Percentiles rank a stretch among this genome's conserved stretches.
These are phyloP conservation scores for Mycena belliarum DNA, from an alignment of 768 basidiomycete species.

Conservation along the genomic window DNA sequence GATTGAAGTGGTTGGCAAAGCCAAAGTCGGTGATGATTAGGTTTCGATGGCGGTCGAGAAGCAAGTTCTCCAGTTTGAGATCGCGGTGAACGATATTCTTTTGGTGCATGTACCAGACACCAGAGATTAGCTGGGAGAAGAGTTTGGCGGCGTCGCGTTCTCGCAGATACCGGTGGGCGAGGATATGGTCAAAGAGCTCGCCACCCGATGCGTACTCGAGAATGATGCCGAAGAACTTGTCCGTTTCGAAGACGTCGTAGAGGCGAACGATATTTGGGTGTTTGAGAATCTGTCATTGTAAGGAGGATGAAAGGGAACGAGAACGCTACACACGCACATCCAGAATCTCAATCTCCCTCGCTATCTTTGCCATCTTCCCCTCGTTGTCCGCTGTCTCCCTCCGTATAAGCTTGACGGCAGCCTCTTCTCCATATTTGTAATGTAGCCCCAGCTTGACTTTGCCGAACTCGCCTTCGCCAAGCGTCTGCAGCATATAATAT, in stretches of 20 bases:
- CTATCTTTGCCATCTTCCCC: constrained; percentile 90
- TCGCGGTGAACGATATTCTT: constrained; percentile 80
- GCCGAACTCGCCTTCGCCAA: constrained; percentile 98
- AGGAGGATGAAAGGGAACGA: constrained; percentile 7
- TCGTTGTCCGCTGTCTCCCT: constrained; percentile 86
- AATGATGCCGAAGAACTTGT: constrained; percentile 99
- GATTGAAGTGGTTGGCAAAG: constrained; percentile 75
- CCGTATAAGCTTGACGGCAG: constrained; percentile 95
- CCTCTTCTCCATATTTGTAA: constrained; percentile 91
- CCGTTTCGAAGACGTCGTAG: constrained; percentile 98
- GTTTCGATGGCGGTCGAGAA: constrained; percentile 29
- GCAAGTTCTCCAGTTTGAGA: constrained; percentile 75
- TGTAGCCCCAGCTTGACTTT: constrained; percentile 98
- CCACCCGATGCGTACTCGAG: constrained; percentile 98
- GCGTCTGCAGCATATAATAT: constrained; percentile 91
- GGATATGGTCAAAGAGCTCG: constrained; percentile 98
- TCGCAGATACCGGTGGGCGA: constrained; percentile 93
- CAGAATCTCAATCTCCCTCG: constrained; percentile 95
- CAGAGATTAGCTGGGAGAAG: constrained; percentile 97
- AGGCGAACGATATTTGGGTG: constrained; percentile 98
- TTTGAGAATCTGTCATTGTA: constrained; percentile 68
- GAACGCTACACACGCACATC: constrained; percentile 57
- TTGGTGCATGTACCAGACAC: constrained; percentile 91
- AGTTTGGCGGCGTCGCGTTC: constrained; percentile 94
- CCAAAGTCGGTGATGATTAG: constrained; percentile 30